Percentiles rank a stretch among this genome's conserved stretches.
Evolutionary conservation across 805 yeast genomes (phyloP).

Genomic region (Teunomyces gatunensis): DNA sequence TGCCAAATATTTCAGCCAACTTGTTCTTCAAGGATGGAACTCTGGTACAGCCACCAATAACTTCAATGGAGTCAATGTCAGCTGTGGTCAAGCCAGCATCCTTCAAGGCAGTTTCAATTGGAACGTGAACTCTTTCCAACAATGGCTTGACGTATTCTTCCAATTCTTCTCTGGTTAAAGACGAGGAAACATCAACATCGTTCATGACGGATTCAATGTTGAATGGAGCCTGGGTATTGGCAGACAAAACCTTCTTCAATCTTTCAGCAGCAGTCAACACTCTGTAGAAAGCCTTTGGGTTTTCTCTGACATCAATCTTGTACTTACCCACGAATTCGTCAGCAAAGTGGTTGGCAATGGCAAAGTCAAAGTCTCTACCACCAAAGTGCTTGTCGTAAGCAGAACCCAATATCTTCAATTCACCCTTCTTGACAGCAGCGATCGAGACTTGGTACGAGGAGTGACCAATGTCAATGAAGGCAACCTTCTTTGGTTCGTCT

Average conservation of each 20-base stretch:
- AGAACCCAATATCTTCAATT: constrained; percentile 86
- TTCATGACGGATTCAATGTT: constrained; percentile 95
- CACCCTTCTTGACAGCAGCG: constrained; percentile 93
- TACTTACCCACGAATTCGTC: constrained; percentile 87
- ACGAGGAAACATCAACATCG: constrained; percentile 91
- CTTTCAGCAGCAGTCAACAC: constrained; percentile 88
- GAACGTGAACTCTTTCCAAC: constrained; percentile 69
- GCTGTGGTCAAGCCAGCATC: constrained; percentile 70
- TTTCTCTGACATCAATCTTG: constrained; percentile 87
- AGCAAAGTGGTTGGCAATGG: constrained; percentile 93
- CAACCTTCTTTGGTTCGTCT: constrained; percentile 85
- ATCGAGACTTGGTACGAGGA: constrained; percentile 88
- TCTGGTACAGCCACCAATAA: constrained; percentile 98
- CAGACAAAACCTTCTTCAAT: constrained; percentile 93
- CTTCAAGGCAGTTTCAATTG: constrained; percentile 78
- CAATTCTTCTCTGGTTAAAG: constrained; percentile 84
- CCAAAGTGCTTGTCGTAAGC: constrained; percentile 96
- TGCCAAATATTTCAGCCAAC: constrained; percentile 69
- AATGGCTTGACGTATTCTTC: constrained; percentile 87
- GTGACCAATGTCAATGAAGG: constrained; percentile 96
- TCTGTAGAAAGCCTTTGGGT: constrained; percentile 95
- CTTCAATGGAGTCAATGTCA: constrained; percentile 87
- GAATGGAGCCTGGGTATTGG: constrained; percentile 92
- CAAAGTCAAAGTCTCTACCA: constrained; percentile 94
- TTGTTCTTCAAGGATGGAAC: constrained; percentile 89